Evolutionary conservation across 2,329 filamentous ascomycete genomes (phyloP), one percentile per base, ranked within the genome.

Genomic region (Hymenoscyphus salicellus): DNA sequence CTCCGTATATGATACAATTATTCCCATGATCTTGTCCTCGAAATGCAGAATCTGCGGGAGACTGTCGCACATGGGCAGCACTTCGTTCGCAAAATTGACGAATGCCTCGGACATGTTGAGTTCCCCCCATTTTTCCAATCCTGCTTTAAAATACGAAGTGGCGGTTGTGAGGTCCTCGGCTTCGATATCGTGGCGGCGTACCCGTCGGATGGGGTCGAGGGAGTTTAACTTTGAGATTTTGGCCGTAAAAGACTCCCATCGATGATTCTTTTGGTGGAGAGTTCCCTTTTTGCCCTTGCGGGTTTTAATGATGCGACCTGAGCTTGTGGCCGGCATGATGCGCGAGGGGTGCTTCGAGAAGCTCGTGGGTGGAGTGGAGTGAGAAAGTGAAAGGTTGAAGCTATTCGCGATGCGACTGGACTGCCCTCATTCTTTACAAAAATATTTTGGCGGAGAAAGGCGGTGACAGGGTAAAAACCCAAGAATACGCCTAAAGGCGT

Each of bases 41-140:
- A 96, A 91, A 80, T 98, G 91, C 66, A 99, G 81, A 69, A 99
- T 90, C 77, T 97, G 92, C 26, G 93, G 89, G 55, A 99, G 84
- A 74, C 89, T 97, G 77, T 98, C 93, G 81, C 88, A 94, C 62
- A 96, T 83, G 62, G 91, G 88, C 71, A 85, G 82, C 57, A 92
- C 87, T 75, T 91, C 86, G 68, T 88, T 86, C 70, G 88, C 85
- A 78, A 99, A 98, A 52, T 83, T 81, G 58, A 86, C 86, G 74
- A 97, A 99, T 41, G 83, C 85, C 68, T 90, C 88, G 17, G 94
- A 93, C 68, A 97, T 82, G 78, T 98, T 98, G 77, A 96, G 85
- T 72, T 98, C 95, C 62, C 85, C 81, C 95, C 95, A 99, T 84
- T 91, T 91, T 68, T 93, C 87, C 68, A 98, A 81, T 1, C 92